These are phyloP conservation scores for Zymoseptoria ardabiliae DNA, from an alignment of 2,329 filamentous ascomycete species.

Conservation along the genomic window DNA sequence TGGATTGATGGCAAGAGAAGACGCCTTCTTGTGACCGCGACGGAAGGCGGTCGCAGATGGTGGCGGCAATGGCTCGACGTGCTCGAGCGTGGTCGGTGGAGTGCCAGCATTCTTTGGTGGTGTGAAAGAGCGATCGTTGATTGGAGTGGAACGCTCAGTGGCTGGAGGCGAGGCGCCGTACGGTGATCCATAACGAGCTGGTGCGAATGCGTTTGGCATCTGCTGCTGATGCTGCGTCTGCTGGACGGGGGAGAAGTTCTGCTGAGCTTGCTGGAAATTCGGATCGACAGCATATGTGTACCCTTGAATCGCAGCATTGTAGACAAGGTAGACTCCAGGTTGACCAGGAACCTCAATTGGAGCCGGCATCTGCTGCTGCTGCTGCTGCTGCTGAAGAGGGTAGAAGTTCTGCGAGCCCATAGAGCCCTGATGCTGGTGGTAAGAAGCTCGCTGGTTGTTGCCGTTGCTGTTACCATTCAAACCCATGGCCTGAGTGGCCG, in stretches of 20 bases:
- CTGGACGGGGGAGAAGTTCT: constrained; percentile 24
- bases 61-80: constrained; percentile 68
- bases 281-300: constrained; percentile 73
- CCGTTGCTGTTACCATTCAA: constrained; percentile 46
- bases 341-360: constrained; percentile 59
- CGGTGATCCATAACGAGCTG: constrained; percentile 15
- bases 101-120: constrained; percentile 58
- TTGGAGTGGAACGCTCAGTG: constrained; percentile 42
- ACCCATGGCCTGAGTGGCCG: constrained; percentile 69
- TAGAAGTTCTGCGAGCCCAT: constrained; percentile 53
- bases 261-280: constrained; percentile 43
- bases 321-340: constrained; percentile 72
- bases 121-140: constrained; percentile 55
- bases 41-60: constrained; percentile 89
- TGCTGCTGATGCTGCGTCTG: constrained; percentile 7
- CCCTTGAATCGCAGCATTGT: constrained; percentile 80
- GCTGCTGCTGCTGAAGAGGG: constrained; percentile 42
- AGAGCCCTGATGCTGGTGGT: constrained; percentile 18
- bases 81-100: constrained; percentile 49
- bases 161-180: constrained; percentile 69
- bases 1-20: constrained; percentile 58
- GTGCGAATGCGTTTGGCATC: constrained; percentile 20
- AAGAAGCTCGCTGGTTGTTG: constrained; percentile 11
- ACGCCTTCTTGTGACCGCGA: constrained; percentile 82
- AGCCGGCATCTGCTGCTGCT: constrained; percentile 59